phyloP scores from a whole-genome alignment of 2,329 filamentous ascomycete species.

The Fusarium sp. region DNA sequence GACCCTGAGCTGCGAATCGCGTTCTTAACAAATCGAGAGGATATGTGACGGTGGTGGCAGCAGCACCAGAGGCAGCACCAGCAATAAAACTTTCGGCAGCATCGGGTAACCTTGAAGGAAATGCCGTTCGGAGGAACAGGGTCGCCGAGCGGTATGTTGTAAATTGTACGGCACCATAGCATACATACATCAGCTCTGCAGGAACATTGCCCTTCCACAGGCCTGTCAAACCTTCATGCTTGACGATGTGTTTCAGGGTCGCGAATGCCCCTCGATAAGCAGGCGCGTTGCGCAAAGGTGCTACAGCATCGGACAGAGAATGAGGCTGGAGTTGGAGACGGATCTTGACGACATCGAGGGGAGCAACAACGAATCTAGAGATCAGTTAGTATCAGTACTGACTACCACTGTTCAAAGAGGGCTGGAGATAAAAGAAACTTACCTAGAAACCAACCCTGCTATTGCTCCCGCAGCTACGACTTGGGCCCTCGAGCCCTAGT shows the following conservation, averaged over 20 bases:
- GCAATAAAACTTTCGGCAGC: constrained; percentile 82
- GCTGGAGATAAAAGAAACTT: constrained; percentile 36
- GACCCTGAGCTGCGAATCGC: constrained; percentile 94
- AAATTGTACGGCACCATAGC: constrained; percentile 91
- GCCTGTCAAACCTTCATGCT: constrained; percentile 82
- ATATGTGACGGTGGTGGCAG: constrained; percentile 86
- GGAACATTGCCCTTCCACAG: constrained; percentile 99
- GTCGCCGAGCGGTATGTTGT: constrained; percentile 82
- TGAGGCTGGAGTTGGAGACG: constrained; percentile 93
- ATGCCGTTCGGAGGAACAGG: constrained; percentile 67
- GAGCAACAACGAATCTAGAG: constrained; percentile 86
- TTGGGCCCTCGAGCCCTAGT: constrained; percentile 64
- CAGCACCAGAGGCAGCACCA: constrained; percentile 83
- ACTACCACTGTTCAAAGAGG: neutral
- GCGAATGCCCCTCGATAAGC: constrained; percentile 79
- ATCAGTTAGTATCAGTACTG: constrained; percentile 19
- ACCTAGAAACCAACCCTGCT: constrained; percentile 90
- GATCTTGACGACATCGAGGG: constrained; percentile 98
- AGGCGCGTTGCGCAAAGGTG: constrained; percentile 60
- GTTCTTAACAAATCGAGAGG: constrained; percentile 93
- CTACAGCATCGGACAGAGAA: constrained; percentile 78
- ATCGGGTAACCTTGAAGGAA: constrained; percentile 62
- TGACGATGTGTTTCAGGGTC: constrained; percentile 80
- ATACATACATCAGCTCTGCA: constrained; percentile 92
- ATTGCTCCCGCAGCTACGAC: constrained; percentile 65